Evolutionary conservation across 352 stramenopile species (phyloP).

Genomic region (Phytophthora pinifolia): DNA sequence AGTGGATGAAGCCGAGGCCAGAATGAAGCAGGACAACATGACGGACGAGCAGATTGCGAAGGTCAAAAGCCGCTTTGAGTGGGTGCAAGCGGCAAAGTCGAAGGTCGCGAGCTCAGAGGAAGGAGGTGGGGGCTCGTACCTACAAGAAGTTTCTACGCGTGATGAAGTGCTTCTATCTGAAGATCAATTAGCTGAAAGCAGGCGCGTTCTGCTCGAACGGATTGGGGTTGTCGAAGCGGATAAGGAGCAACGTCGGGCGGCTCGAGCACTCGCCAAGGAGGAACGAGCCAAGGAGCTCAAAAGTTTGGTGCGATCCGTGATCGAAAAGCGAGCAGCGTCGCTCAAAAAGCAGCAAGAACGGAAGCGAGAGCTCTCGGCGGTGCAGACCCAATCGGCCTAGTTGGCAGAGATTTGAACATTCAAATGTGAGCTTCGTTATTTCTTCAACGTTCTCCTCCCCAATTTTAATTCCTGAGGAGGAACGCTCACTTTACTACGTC

Average conservation of each 20-base stretch:
- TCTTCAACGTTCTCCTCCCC: conserved; percentile 32
- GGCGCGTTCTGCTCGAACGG: conserved; percentile 32
- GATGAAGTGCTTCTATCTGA: conserved; percentile 25
- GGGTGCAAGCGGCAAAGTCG: conserved; percentile 26
- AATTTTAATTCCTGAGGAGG: conserved; percentile 40
- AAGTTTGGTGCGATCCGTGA: conserved; percentile 33
- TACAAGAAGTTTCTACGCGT: conserved; percentile 10
- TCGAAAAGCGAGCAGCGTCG: conserved; percentile 34
- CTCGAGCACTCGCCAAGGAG: conserved; percentile 33
- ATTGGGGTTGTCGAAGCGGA: conserved; percentile 29
- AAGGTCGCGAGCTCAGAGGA: conserved; percentile 10
- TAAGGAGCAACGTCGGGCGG: conserved; percentile 30
- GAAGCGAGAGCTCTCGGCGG: conserved; percentile 26
- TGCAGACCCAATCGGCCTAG: conserved; percentile 28
- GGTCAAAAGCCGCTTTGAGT: conserved; percentile 42
- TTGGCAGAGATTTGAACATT: conserved; percentile 25
- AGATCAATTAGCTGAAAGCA: conserved; percentile 31
- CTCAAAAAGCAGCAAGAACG: conserved; percentile 35
- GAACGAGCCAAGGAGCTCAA: conserved; percentile 35
- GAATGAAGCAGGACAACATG: conserved; percentile 41
- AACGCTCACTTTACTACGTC: conserved; percentile 41
- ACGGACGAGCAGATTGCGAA: conserved; percentile 49
- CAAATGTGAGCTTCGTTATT: conserved; percentile 46
- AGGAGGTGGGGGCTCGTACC: conserved; percentile 9
- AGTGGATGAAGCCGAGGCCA: conserved; percentile 35